phyloP scores from a whole-genome alignment of 768 basidiomycete species.

The Boletus subcaerulescens region DNA sequence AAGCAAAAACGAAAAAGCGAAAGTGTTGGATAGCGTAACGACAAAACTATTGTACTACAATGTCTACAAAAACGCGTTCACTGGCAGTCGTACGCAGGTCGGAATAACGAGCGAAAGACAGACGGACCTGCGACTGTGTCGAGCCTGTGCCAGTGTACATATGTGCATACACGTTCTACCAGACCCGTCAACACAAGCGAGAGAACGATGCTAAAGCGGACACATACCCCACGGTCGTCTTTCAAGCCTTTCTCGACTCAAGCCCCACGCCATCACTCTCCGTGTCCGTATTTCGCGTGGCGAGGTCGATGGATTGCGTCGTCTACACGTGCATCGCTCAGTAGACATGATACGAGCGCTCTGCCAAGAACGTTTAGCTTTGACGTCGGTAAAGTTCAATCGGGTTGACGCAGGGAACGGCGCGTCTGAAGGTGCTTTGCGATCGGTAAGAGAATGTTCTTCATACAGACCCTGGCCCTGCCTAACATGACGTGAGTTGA shows the following conservation, averaged over 20 bases:
- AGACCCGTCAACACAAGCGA: not conserved
- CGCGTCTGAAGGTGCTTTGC: not conserved
- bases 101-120: too few relatives aligned
- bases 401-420: conserved; percentile 8
- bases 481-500: conserved; percentile 22
- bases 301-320: conserved; percentile 15
- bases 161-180: conserved; percentile 15
- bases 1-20: too few relatives aligned
- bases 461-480: conserved; percentile 24
- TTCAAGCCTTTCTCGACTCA: conserved; percentile 18
- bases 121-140: conserved; percentile 19
- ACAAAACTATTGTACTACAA: too few relatives aligned
- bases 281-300: not conserved
- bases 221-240: conserved; percentile 13
- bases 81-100: too few relatives aligned
- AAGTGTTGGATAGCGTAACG: too few relatives aligned
- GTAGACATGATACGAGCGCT: not conserved
- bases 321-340: conserved; percentile 9
- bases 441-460: conserved; percentile 18
- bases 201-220: too few relatives aligned
- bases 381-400: conserved; percentile 11
- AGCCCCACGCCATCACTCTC: conserved; percentile 6
- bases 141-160: conserved; percentile 11
- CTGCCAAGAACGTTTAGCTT: conserved; percentile 13
- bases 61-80: too few relatives aligned